A percentile compares a stretch with the other conserved stretches of the same genome.
Conservation (phyloP, 495 filamentous ascomycete species). For the Lophiotrema nucula region DNA sequence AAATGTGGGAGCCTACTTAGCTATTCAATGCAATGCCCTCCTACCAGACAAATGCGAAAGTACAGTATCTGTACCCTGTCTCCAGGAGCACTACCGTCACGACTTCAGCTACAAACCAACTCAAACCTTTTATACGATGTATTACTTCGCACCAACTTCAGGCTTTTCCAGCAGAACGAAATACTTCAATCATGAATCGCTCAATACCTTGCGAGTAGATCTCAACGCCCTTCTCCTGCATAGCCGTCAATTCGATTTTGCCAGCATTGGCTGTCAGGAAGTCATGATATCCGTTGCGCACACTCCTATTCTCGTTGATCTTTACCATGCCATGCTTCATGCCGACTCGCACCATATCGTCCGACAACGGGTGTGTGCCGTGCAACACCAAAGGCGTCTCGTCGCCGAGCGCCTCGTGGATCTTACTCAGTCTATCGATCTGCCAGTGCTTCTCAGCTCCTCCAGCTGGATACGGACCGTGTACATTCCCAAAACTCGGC, state of each 20-base stretch:
- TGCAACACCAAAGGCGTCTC: constrained; percentile 5
- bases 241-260: constrained; percentile 3
- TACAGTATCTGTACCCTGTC: too few species aligned
- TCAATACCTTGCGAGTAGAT: constrained; percentile 15
- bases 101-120: too few species aligned
- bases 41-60: too few species aligned
- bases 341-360: constrained; percentile 1
- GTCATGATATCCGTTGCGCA: constrained; percentile 1
- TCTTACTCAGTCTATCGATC: constrained; percentile 2
- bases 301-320: constrained; percentile 7
- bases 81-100: too few species aligned
- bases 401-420: neutral
- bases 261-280: neutral
- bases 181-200: too few species aligned
- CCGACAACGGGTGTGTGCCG: constrained; percentile 6
- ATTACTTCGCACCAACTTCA: too few species aligned
- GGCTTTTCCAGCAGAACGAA: too few species aligned
- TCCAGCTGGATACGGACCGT: neutral
- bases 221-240: constrained; percentile 11
- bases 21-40: too few species aligned
- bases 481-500: constrained; percentile 19
- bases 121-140: too few species aligned
- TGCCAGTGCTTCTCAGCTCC: constrained; percentile 13
- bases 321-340: constrained; percentile 1
- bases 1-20: too few species aligned